These are phyloP conservation scores for Spencermartinsiella ligniputridi DNA, from an alignment of 1,139 yeast genomes.

Conservation along the genomic window DNA sequence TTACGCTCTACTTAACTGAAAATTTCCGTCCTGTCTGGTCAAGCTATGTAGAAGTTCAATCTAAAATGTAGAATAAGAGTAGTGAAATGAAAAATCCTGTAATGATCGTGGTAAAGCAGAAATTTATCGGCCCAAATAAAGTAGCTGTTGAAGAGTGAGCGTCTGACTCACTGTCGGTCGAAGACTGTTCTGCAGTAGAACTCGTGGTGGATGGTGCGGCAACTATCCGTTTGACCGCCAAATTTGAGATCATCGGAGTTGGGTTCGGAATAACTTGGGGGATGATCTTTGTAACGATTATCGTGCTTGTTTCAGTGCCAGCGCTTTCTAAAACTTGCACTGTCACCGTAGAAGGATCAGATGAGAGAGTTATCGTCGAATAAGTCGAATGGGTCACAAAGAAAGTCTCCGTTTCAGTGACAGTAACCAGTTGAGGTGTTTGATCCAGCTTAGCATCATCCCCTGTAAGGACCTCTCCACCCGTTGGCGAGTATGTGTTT, in stretches of 20 bases:
- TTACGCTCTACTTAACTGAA: too few species aligned
- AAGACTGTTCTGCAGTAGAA: not conserved
- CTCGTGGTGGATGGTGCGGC: not conserved
- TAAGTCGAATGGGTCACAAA: not conserved
- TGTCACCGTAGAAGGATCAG: not conserved
- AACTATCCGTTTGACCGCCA: constrained; percentile 1
- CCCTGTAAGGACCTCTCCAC: too few species aligned
- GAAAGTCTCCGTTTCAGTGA: not conserved
- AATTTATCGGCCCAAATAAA: not conserved
- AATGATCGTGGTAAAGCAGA: not conserved
- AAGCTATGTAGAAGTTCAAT: not conserved
- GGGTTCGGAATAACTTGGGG: too few species aligned
- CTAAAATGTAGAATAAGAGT: not conserved
- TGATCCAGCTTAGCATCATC: too few species aligned
- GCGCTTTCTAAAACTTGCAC: too few species aligned
- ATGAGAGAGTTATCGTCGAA: not conserved
- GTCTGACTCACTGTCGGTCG: not conserved
- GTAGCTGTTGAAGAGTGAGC: not conserved
- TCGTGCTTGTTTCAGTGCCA: too few species aligned
- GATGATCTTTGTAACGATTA: too few species aligned
- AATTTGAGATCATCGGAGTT: not conserved
- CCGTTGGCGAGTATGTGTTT: too few species aligned
- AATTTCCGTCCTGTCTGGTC: too few species aligned
- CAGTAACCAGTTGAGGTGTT: too few species aligned
- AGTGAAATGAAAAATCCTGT: not conserved